Evolutionary conservation across 192 early-diverging fungal species (phyloP), one percentile per base, ranked within the genome.

Genomic region (Coemansia sp.): DNA sequence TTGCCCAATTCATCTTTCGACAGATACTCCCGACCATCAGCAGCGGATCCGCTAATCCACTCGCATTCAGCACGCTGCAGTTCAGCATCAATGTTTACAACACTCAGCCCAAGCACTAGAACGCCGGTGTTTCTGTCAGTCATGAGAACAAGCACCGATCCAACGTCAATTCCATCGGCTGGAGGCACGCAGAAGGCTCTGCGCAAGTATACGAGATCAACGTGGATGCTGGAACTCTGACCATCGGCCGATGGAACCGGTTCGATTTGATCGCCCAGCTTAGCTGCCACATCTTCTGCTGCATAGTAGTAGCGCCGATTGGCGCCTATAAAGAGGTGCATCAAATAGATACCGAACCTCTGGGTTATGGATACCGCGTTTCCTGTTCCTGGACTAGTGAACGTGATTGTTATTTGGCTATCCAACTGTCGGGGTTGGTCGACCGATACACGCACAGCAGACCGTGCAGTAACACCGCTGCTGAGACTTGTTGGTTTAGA

Each of bases 371-470:
- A 41, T n/a, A 82, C 63, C 26, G 55, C n/a, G 6, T 43, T 57
- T 26, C 74, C 74, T 8, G 79, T 77, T 2, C 79, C 79, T 10
- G 79, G 79, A 55, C 74, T 77, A 13, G 16, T 55, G 48, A 82
- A 82, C 41, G 68, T 67, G 51, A 77, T 56, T 5, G 68, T n/a
- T 55, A 82, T 76, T 10, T 47, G 46, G n/a, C 74, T 68, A n/a
- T 58, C 46, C 16, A 82, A 41, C 39, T 74, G 74, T 8, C 36
- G 46, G 40, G 65, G 68, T 42, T 12, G 15, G 37, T 46, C 52
- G 18, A 57, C 26, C 4, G 52, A 61, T 32, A 81, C 8, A 2
- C 3, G 19, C 36, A 73, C 41, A 15, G 7, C 19, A 8, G 70
- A 21, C 8, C 45, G 61, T 9, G 41, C 62, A 9, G 32, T 37